Evolutionary conservation across 768 basidiomycete species (phyloP).

Genomic region (Saitozyma sp.): DNA sequence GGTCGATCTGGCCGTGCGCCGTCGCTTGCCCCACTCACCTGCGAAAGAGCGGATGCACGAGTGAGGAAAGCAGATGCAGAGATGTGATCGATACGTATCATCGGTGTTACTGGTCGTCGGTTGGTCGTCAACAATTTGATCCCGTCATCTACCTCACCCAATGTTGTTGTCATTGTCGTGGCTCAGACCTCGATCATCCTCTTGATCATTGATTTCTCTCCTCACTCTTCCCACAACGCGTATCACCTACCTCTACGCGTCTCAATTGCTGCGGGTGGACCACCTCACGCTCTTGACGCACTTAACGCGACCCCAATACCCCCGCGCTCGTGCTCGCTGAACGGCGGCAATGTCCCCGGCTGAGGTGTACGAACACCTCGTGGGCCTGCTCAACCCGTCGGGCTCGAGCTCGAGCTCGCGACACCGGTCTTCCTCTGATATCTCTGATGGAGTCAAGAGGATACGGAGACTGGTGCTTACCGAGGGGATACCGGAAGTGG

Average conservation of each 20-base stretch:
- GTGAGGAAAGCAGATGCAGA: no score
- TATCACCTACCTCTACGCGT: background rate
- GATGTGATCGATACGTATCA: no score
- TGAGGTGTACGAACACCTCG: slow-evolving; percentile 26
- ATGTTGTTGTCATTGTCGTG: no score
- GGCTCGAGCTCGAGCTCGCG: slow-evolving; percentile 7
- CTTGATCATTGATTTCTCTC: background rate
- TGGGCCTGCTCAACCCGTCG: slow-evolving; percentile 18
- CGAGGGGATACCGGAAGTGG: slow-evolving; percentile 78
- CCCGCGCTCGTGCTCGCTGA: background rate
- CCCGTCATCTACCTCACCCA: no score
- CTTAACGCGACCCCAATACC: background rate
- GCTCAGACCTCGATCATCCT: no score
- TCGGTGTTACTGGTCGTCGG: no score
- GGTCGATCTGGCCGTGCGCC: no score
- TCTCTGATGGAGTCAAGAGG: slow-evolving; percentile 83
- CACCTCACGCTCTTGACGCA: background rate
- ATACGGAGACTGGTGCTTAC: slow-evolving; percentile 82
- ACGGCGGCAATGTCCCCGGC: slow-evolving; percentile 4
- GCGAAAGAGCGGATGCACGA: no score
- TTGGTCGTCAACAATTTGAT: no score
- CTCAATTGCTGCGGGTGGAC: background rate
- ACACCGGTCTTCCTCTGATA: slow-evolving; percentile 54
- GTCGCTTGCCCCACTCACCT: no score
- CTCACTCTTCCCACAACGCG: background rate